Base-by-base conservation (phyloP, 78 protist species). In the Trichosphaerium sp. region DNA sequence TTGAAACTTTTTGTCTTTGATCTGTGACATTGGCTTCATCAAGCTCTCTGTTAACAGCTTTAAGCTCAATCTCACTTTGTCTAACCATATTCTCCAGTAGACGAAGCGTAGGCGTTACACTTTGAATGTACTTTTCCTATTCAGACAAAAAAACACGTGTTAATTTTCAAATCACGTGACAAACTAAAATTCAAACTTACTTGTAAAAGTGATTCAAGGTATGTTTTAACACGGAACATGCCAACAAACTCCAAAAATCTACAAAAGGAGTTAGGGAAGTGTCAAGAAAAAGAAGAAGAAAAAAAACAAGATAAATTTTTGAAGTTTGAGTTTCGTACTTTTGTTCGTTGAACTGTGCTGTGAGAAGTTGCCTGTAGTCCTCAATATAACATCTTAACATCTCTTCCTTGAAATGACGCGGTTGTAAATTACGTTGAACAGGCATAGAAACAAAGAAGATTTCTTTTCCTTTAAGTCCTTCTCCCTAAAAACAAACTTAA, bases 361-460 rank as follows among this genome's bases (percentile, higher is more conserved):
- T 76, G 31, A 66, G n/a, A 0, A 83, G 49, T 41, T 64, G 62
- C 23, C 75, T 28, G 40, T 71, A 80, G 29, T 83, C 88, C 18
- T 76, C 83, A 5, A 83, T 58, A 41, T 37, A 83, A 18, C 63
- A 49, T 18, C 79, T 85, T 29, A 65, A 63, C 39, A 80, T 80
- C 48, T 71, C 63, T 1, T 61, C 83, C 47, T 60, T 60, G 31
- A 72, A 83, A 11, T 38, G 23, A 23, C 58, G 32, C 8, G 71
- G 69, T 11, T 65, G 75, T 10, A 83, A 37, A 31, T 74, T 59
- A 35, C 88, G 49, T 48, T 72, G 60, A 11, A 65, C 14, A 8
- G 88, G 88, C 2, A 83, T 34, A 0, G 63, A 37, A 4, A 83
- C 65, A 37, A 83, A 83, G 66, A 78, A 83, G 39, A 76, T 70